Evolutionary conservation across 2,329 filamentous ascomycete genomes (phyloP).

Genomic region (Aureobasidium lini): DNA sequence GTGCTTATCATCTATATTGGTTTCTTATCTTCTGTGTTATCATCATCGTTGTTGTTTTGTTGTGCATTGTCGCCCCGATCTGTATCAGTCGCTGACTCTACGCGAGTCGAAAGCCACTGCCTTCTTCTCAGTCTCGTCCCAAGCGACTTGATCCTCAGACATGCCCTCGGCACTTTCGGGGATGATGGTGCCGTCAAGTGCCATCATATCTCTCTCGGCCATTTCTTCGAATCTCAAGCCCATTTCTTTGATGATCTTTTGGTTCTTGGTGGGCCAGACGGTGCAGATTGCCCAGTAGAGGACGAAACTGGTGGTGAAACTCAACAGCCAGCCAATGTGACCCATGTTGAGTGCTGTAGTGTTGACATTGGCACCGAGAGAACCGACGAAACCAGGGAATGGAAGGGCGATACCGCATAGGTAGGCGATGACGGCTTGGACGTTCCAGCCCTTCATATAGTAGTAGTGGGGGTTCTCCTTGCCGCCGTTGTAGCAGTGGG

Average conservation of each 20-base stretch:
- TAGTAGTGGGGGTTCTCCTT: constrained; percentile 42
- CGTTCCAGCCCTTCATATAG: constrained; percentile 48
- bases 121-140: constrained; percentile 10
- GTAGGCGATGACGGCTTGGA: constrained; percentile 50
- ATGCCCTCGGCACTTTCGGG: constrained; percentile 10
- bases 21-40: background rate
- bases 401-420: constrained; percentile 50
- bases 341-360: constrained; percentile 31
- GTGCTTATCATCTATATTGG: background rate
- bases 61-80: background rate
- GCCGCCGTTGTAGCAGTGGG: constrained; percentile 39
- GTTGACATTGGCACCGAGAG: constrained; percentile 31
- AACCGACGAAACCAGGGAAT: constrained; percentile 47
- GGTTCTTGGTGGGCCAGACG: constrained; percentile 33
- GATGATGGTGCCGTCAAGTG: constrained; percentile 18
- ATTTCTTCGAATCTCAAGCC: constrained; percentile 25
- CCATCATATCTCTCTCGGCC: constrained; percentile 17
- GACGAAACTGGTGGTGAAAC: constrained; percentile 48
- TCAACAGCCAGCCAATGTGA: constrained; percentile 57
- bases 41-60: background rate
- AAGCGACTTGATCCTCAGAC: background rate
- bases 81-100: background rate
- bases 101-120: constrained; percentile 7
- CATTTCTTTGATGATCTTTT: constrained; percentile 29
- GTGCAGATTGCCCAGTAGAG: constrained; percentile 42